Base-by-base conservation (phyloP, 306 rosid genomes). In the Luffa aegyptiaca region DNA sequence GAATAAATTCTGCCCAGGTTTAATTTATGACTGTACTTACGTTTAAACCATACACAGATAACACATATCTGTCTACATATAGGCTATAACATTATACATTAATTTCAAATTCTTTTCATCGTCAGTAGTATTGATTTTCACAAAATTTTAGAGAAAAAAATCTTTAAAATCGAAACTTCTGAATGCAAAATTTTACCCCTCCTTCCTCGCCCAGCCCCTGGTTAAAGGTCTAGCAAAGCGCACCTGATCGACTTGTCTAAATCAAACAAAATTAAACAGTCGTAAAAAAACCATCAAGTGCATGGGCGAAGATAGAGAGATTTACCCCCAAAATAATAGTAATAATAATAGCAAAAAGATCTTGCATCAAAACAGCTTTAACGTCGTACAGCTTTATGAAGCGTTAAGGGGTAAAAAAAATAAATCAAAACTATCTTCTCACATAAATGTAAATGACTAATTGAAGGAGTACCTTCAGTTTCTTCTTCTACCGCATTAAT, bases 381-480 rank as follows among this genome's bases (percentile, higher is more conserved):
- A 35, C 64, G 35, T 52, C 79, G 20, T 75, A 75, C 79, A 75
- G 79, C 79, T 75, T 75, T 75, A 75, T 75, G 79, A 75, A 55
- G 64, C 64, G 2, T 53, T 2, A 73, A 73, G 64, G 79, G 79
- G 48, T 49, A 74, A 53, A 51, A 53, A 49, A 52, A 75, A 75
- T 35, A 75, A 75, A 75, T 75, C 79, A 75, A 52, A 75, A 36
- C 79, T 75, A 75, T 53, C 79, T 75, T 75, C 63, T 75, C 79
- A 75, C 79, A 75, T 75, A 75, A 66, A 75, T 52, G 64, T 75
- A 75, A 74, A 75, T 75, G 64, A 75, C 79, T 75, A 75, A 75
- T 75, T 75, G 33, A 51, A 56, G 42, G 63, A 75, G 63, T 17
- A 33, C 62, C 78, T 53, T 53, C 79, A 36, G 79, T 53, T 75